Evolutionary conservation across 2,329 filamentous ascomycete species (phyloP), one percentile per base, ranked within the genome.

Genomic region (Cucurbitaria berberidis): DNA sequence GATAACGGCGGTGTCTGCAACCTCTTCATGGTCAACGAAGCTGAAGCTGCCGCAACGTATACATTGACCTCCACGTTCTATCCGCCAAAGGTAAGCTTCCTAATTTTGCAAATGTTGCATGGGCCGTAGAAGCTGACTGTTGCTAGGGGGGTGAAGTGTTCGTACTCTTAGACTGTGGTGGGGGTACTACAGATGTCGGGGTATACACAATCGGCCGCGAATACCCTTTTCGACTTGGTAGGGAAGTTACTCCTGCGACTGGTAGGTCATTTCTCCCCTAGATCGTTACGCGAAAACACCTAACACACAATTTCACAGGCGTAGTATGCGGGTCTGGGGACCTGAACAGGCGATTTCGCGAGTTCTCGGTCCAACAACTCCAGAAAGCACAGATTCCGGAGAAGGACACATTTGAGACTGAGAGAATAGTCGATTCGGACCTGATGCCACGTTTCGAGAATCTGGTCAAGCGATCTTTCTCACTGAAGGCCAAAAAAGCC

Each of bases 11-110:
- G 26, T 3, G 35, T 41, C 11, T 41, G 38, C 43, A 54, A 55
- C 15, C 16, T 63, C 2, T 64, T 64, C 18, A 48, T 64, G 38
- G 59, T 61, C 0, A 55, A 62, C 18, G 61, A 66, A 41, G 55
- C 61, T 10, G 63, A 66, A 38, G 61, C 63, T 1, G 53, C 57
- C 7, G 63, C 59, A 9, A 57, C 45, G 18, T 29, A 55, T 15
- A 55, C 50, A 1, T 39, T 62, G 15, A 30, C 26, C 1, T 48
- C 22, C 5, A 8, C 9, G 5, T 26, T 26, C 19, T 9, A 26
- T 15, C 16, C 11, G 8, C 13, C 8, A 7, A 3, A 46, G 13
- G 18, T 40, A 35, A 26, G 19, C 15, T 15, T 11, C 3, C 7
- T 13, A 13, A 3, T 30, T 3, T 30, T 7, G 3, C 3, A 13